Conservation (phyloP, 2,329 filamentous ascomycete species). For the Aspergillus novoparasiticus region DNA sequence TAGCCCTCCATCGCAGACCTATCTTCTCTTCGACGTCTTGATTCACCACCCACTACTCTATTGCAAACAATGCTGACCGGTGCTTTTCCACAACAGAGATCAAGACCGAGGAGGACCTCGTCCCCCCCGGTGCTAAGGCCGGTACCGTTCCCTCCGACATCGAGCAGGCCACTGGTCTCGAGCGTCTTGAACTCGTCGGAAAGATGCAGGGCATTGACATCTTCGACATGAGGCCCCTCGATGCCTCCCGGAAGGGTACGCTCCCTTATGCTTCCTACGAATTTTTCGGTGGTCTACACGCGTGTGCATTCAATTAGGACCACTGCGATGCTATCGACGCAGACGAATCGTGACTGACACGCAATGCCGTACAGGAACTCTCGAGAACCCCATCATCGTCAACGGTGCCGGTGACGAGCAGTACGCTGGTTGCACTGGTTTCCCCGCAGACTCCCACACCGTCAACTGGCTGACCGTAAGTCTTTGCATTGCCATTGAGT, state of each 20-base stretch:
- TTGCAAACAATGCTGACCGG: constrained; percentile 17
- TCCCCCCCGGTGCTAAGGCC: constrained; percentile 76
- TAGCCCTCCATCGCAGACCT: background rate
- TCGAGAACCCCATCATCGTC: constrained; percentile 87
- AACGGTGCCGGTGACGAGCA: constrained; percentile 94
- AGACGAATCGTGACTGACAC: constrained; percentile 2
- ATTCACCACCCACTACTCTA: background rate
- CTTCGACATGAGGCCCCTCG: constrained; percentile 97
- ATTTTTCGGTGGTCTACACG: background rate
- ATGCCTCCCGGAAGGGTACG: constrained; percentile 82
- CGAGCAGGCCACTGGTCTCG: constrained; percentile 94
- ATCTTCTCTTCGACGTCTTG: background rate
- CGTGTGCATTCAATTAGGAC: background rate
- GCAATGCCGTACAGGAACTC: constrained; percentile 63
- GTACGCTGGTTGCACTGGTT: constrained; percentile 94
- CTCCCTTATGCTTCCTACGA: background rate
- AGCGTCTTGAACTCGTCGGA: constrained; percentile 97
- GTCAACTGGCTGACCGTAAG: constrained; percentile 89
- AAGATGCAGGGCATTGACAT: constrained; percentile 99
- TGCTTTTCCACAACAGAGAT: constrained; percentile 65
- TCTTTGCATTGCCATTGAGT: constrained; percentile 21
- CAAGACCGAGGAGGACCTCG: constrained; percentile 76
- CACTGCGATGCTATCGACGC: background rate
- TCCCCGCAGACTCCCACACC: constrained; percentile 85
- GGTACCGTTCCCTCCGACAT: constrained; percentile 91